phyloP scores from a whole-genome alignment of 2,329 filamentous ascomycete genomes.

The Tolypocladium nubicola region DNA sequence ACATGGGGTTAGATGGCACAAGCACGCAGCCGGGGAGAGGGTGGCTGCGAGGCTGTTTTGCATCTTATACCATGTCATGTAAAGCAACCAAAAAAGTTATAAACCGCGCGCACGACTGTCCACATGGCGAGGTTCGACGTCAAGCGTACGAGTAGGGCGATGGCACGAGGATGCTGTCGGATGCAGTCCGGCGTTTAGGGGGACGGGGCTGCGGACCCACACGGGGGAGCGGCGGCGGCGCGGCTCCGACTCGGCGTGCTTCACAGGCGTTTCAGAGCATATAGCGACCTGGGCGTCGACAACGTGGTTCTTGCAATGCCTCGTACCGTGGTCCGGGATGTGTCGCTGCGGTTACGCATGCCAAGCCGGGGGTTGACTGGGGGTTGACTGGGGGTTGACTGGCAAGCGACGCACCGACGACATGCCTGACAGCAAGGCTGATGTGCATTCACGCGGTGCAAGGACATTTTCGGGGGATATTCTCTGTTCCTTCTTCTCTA shows the following conservation, averaged over 20 bases:
- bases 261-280: neutral
- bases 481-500: neutral
- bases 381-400: neutral
- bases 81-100: neutral
- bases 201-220: neutral
- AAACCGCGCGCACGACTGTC: neutral
- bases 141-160: too few species aligned
- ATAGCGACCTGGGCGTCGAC: neutral
- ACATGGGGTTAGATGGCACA: neutral
- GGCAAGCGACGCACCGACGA: neutral
- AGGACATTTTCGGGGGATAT: neutral
- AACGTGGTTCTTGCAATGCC: too few species aligned
- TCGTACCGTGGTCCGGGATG: too few species aligned
- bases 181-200: neutral
- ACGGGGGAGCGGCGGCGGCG: neutral
- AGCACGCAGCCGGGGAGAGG: neutral
- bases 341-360: neutral
- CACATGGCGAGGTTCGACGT: neutral
- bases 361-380: neutral
- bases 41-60: neutral
- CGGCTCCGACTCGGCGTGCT: neutral
- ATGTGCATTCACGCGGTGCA: too few species aligned
- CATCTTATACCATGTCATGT: neutral
- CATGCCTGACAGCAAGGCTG: too few species aligned
- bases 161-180: neutral